Evolutionary conservation across 2,329 filamentous ascomycete genomes (phyloP), one percentile per base, ranked within the genome.

Genomic region (Talaromyces sp.): DNA sequence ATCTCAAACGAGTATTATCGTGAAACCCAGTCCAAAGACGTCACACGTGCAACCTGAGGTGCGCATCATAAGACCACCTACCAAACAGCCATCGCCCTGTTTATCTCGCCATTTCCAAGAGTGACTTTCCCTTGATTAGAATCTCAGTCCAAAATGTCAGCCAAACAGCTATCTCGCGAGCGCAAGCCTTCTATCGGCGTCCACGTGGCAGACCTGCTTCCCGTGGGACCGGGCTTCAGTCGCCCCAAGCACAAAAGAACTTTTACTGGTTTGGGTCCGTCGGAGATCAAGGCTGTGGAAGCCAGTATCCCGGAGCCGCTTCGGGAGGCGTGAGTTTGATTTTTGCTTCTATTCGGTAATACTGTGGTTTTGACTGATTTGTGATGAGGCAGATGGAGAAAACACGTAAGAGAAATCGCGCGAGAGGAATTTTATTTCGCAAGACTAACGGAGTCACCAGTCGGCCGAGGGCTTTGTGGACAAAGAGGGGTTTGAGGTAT

Each of bases 231-330:
- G 46, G 88, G 88, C 48, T 93, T 95, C 73, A 88, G 77, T 86
- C 85, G 94, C 63, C 94, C 94, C 52, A 99, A 97, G 80, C 94
- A 99, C 80, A 97, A 91, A 82, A 86, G 94, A 67, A 97, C 93
- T n/a, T 90, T 90, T 66, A 99, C 94, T 10, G 94, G 94, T 9
- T 94, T 97, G 72, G 92, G 92, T 35, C 84, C 92, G 29, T 81
- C 85, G 38, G 94, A 99, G 73, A 97, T 97, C 81, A 97, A 96
- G 81, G 88, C 79, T 69, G 91, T 97, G 54, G 92, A 97, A 80
- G 91, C 92, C 80, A 86, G 79, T 62, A 96, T 97, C 71, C 93
- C 93, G 53, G 92, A 97, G 75, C 86, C 88, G 35, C 88, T 95
- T 80, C 87, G 92, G 65, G 90, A 85, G 69, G 90, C 91, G 73